These are phyloP conservation scores for Tremellales sp. DNA, from an alignment of 1,284 basidiomycete species.

Conservation along the genomic window DNA sequence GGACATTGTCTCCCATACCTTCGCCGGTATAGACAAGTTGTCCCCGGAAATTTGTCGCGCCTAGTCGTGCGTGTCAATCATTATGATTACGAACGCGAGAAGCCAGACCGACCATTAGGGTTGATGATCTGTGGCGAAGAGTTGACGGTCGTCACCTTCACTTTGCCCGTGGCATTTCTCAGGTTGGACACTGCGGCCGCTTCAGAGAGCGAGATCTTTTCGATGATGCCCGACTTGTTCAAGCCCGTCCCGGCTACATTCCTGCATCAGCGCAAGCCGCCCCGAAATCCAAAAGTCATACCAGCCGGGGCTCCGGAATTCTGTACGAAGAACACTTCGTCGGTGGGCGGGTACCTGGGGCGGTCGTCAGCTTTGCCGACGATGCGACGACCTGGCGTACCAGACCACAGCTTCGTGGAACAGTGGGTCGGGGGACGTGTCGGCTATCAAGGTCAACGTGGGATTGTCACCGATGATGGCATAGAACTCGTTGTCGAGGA, in stretches of 20 bases:
- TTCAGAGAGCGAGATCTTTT: conserved; percentile 49
- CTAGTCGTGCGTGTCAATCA: conserved; percentile 52
- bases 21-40: conserved; percentile 64
- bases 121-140: conserved; percentile 60
- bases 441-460: conserved; percentile 57
- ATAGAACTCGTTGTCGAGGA: conserved; percentile 62
- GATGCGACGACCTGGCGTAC: conserved; percentile 12
- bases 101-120: conserved; percentile 58
- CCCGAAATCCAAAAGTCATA: no score
- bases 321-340: conserved; percentile 58
- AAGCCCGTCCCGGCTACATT: conserved; percentile 49
- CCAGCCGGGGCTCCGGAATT: conserved; percentile 51
- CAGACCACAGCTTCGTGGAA: conserved; percentile 73
- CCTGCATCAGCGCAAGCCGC: no score
- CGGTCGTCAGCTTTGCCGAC: background rate
- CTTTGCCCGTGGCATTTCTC: conserved; percentile 37
- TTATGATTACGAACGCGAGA: background rate
- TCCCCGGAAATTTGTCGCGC: conserved; percentile 58
- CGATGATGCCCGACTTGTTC: conserved; percentile 52
- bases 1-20: conserved; percentile 58
- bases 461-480: conserved; percentile 59
- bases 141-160: conserved; percentile 53
- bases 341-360: conserved; percentile 52
- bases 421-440: conserved; percentile 58
- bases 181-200: conserved; percentile 50